A percentile compares a stretch with the other conserved stretches of the same genome.
These are phyloP conservation scores for Puccinia brachypodii DNA, from an alignment of 1,284 basidiomycete species.

Conservation along the genomic window DNA sequence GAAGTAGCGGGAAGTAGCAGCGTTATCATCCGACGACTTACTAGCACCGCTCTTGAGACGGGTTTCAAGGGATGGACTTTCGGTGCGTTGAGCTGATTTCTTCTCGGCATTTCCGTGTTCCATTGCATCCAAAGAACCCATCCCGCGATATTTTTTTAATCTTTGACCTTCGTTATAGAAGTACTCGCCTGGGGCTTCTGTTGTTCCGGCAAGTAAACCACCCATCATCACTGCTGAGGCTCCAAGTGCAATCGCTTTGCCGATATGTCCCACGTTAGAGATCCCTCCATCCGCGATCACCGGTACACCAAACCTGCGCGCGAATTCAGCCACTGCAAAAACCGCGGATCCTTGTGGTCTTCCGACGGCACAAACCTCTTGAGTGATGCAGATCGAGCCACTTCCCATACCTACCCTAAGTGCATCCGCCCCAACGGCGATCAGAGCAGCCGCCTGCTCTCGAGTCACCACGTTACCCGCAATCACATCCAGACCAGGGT, in stretches of 20 bases:
- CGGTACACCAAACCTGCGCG: constrained; percentile 88
- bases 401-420: constrained; percentile 96
- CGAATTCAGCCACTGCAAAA: constrained; percentile 90
- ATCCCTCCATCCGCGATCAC: constrained; percentile 99
- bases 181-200: constrained; percentile 97
- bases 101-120: constrained; percentile 68
- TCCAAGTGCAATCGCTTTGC: constrained; percentile 91
- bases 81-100: constrained; percentile 51
- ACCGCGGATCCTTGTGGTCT: constrained; percentile 97
- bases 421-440: constrained; percentile 90
- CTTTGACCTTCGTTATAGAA: constrained; percentile 93
- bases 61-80: constrained; percentile 18
- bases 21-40: constrained; percentile 71
- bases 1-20: constrained; percentile 95
- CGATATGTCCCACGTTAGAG: constrained; percentile 92
- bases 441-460: constrained; percentile 91
- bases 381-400: constrained; percentile 98
- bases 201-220: constrained; percentile 88
- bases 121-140: constrained; percentile 97
- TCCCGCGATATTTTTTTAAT: constrained; percentile 97
- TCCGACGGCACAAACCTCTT: constrained; percentile 99
- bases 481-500: constrained; percentile 83
- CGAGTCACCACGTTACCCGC: constrained; percentile 98
- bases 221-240: constrained; percentile 99
- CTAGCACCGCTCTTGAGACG: constrained; percentile 51